phyloP scores from a whole-genome alignment of 345 rosid species.

The Eucalyptus dawsonii region DNA sequence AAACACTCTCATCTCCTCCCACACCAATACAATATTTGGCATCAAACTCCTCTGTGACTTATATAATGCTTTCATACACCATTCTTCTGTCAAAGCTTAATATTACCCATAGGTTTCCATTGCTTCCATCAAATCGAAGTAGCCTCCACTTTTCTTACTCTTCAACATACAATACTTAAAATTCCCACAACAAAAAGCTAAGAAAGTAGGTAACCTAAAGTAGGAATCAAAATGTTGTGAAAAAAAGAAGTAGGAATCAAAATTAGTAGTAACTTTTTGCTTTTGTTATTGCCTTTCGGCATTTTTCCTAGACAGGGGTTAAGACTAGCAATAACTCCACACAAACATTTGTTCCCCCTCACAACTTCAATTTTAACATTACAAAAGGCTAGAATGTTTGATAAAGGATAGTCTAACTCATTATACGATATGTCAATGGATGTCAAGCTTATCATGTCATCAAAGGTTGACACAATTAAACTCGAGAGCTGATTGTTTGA shows the following conservation, averaged over 20 bases:
- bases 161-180: neutral
- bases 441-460: neutral
- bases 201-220: neutral
- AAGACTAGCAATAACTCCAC: neutral
- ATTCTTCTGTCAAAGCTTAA: neutral
- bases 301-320: neutral
- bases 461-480: neutral
- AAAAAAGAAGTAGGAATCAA: neutral
- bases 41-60: neutral
- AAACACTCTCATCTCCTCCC: neutral
- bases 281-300: neutral
- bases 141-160: neutral
- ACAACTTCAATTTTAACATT: neutral
- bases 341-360: neutral
- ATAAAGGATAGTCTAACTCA: constrained; percentile 8
- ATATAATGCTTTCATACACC: neutral
- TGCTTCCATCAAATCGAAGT: neutral
- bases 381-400: constrained; percentile 2
- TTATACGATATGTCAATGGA: constrained; percentile 6
- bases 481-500: neutral
- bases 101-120: neutral
- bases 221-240: neutral
- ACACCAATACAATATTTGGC: neutral
- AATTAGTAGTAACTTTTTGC: neutral
- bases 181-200: neutral